phyloP scores from a whole-genome alignment of 805 yeast genomes.

The Ogataea paradorogensis region DNA sequence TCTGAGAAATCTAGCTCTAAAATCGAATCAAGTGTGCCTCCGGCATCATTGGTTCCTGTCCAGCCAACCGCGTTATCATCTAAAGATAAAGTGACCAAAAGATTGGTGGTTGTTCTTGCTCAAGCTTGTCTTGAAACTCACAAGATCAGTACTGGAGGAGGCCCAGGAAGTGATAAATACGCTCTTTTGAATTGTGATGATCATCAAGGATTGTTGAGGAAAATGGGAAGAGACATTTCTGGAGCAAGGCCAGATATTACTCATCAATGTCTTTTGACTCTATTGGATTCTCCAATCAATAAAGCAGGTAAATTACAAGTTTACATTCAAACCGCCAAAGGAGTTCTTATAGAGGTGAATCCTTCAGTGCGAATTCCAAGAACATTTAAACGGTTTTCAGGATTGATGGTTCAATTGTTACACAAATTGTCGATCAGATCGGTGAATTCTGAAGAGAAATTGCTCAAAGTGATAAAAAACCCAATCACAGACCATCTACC shows the following conservation, averaged over 20 bases:
- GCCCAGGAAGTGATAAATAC: conserved; percentile 84
- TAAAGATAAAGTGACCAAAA: conserved; percentile 78
- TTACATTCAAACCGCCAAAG: conserved; percentile 92
- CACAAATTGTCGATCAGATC: conserved; percentile 92
- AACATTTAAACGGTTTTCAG: conserved; percentile 96
- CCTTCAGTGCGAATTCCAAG: conserved; percentile 97
- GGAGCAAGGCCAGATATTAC: conserved; percentile 99
- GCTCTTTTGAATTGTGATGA: conserved; percentile 96
- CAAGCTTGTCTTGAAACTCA: conserved; percentile 96
- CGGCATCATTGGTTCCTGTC: conserved; percentile 79
- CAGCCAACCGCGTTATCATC: conserved; percentile 81
- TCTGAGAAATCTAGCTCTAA: conserved; percentile 30
- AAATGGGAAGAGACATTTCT: conserved; percentile 95
- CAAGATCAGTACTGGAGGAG: conserved; percentile 70
- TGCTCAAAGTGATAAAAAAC: conserved; percentile 90
- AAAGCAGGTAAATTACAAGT: conserved; percentile 97
- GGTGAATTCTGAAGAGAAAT: conserved; percentile 91
- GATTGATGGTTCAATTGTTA: conserved; percentile 93
- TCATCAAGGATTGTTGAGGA: conserved; percentile 91
- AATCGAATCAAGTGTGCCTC: conserved; percentile 27
- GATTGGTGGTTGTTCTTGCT: conserved; percentile 90
- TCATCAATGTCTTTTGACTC: conserved; percentile 92
- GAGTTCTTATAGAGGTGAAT: conserved; percentile 91
- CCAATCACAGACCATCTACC: conserved; percentile 97
- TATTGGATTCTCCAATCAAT: conserved; percentile 95